Evolutionary conservation across 2,329 filamentous ascomycete species (phyloP), one percentile per base, ranked within the genome.

Genomic region (Colletotrichum sp.): DNA sequence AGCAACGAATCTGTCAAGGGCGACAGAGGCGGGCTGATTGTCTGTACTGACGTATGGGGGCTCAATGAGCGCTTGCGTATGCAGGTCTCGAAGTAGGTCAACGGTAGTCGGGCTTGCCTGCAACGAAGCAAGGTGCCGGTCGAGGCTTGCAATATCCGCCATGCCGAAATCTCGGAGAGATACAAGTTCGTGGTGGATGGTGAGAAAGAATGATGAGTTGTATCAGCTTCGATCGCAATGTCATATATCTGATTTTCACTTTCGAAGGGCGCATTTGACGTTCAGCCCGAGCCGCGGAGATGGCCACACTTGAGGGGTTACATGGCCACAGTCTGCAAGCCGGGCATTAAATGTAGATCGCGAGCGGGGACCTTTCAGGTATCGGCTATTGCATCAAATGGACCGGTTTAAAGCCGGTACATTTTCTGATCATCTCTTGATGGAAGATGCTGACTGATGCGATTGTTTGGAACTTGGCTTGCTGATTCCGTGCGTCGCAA

Each of bases 1-100:
- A 0, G 90, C 90, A 68, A 93, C 88, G 79, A 92, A 92, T 79
- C 90, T 90, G 79, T 91, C 89, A 8, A 75, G 55, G 5, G 65
- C 55, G 6, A 39, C 58, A 16, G 68, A 43, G 15, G 5, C 28
- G 22, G 28, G 77, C 76, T 78, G 75, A 22, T 52, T 77, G 55
- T 70, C 64, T 25, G 80, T 81, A 71, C 83, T 84, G 32, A 82
- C 77, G 27, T 81, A 84, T 10, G 79, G 72, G 1, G 76, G 73
- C 22, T 84, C 83, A 2, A 78, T 77, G 18, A 84, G 78, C 10
- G 83, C 83, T 60, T 80, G 76, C 13, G 76, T 80, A 72, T 84
- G 83, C 3, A 84, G 77, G 15, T 81, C 78, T 3, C 78, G 80
- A 56, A 84, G 82, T 12, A 84, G 78, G 12, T 79, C 70, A 9